These are phyloP conservation scores for Geotrichum australiense DNA, from an alignment of 1,139 yeast genomes.

Conservation along the genomic window DNA sequence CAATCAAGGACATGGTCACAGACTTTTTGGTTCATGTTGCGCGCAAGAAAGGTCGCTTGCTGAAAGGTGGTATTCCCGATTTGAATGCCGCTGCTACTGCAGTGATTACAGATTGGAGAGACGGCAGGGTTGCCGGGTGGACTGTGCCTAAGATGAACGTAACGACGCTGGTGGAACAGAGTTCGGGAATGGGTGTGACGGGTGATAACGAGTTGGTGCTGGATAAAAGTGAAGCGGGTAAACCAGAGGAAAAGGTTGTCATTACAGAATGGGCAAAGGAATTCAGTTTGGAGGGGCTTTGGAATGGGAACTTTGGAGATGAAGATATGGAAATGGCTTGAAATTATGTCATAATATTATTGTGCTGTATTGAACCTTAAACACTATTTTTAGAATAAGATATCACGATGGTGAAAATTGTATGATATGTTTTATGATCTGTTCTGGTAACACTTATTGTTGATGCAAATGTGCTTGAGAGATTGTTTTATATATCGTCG, in stretches of 20 bases:
- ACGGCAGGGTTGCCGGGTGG: constrained; percentile 92
- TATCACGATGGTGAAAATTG: neutral
- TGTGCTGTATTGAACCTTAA: too few relatives aligned
- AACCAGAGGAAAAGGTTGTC: constrained; percentile 62
- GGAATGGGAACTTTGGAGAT: constrained; percentile 27
- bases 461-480: too few relatives aligned
- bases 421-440: too few relatives aligned
- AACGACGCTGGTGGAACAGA: constrained; percentile 19
- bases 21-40: constrained; percentile 90
- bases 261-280: constrained; percentile 93
- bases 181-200: constrained; percentile 33
- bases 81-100: constrained; percentile 76
- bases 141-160: constrained; percentile 55
- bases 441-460: too few relatives aligned
- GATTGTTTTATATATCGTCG: too few relatives aligned
- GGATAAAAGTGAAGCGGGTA: constrained; percentile 14
- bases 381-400: neutral
- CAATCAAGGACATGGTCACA: constrained; percentile 41
- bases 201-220: constrained; percentile 28
- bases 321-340: constrained; percentile 19
- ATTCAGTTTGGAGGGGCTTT: constrained; percentile 78
- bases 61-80: constrained; percentile 91
- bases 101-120: constrained; percentile 93
- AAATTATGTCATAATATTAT: neutral
- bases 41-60: constrained; percentile 83